phyloP scores from a whole-genome alignment of 2,329 filamentous ascomycete genomes.

The Escovopsis sp. region DNA sequence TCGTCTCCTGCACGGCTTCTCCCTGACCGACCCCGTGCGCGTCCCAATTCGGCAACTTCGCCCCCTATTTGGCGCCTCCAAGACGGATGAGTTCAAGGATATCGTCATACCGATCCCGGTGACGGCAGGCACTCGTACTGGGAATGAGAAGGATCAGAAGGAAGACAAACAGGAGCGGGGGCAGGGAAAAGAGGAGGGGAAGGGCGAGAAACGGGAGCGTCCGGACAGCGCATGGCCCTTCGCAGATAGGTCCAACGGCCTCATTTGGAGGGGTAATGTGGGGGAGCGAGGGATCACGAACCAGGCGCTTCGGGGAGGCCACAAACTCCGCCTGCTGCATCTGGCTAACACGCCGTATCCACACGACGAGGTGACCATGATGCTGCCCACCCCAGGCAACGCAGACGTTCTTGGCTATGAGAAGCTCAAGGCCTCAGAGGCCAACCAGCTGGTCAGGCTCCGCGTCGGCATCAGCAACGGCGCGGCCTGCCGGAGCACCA shows the following conservation, averaged over 20 bases:
- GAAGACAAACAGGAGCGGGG: too few relatives aligned
- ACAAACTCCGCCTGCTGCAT: constrained; percentile 56
- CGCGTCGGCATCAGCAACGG: constrained; percentile 45
- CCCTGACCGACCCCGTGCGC: constrained; percentile 47
- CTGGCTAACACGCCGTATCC: constrained; percentile 43
- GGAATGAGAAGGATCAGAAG: too few relatives aligned
- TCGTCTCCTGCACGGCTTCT: constrained; percentile 56
- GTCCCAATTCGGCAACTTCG: constrained; percentile 48
- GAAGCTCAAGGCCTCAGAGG: constrained; percentile 32
- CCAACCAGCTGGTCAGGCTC: constrained; percentile 37
- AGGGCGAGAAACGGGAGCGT: constrained; percentile 23
- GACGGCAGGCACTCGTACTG: too few relatives aligned
- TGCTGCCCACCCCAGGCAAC: constrained; percentile 31
- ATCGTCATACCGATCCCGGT: constrained; percentile 52
- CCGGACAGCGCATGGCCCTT: constrained; percentile 33
- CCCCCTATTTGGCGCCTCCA: constrained; percentile 63
- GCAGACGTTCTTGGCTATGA: constrained; percentile 37
- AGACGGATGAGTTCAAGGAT: constrained; percentile 57
- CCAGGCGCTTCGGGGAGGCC: constrained; percentile 49
- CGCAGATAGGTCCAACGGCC: constrained; percentile 41
- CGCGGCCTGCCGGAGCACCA: constrained; percentile 37
- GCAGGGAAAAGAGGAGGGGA: too few relatives aligned
- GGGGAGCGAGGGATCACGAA: constrained; percentile 35
- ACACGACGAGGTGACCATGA: constrained; percentile 33
- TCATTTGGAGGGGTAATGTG: constrained; percentile 61